Evolutionary conservation across 2,329 filamentous ascomycete genomes (phyloP).

Genomic region (Knufia petricola): DNA sequence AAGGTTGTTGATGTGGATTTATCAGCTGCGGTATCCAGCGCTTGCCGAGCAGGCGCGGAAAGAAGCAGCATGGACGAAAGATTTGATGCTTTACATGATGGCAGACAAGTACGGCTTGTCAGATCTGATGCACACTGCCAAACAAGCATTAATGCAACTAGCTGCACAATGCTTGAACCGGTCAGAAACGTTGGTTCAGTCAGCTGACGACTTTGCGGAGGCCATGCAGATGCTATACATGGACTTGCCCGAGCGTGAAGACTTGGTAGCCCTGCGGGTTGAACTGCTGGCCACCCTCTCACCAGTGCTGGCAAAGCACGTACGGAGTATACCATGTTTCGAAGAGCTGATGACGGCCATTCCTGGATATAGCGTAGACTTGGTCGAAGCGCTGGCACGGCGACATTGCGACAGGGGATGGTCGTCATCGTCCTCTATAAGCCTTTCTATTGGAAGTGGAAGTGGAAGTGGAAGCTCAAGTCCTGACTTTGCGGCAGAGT

Average conservation of each 20-base stretch:
- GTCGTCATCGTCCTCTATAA: slow-evolving; percentile 1
- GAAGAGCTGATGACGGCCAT: slow-evolving; percentile 3
- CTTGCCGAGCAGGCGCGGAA: neutral
- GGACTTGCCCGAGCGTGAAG: neutral
- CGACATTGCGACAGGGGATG: neutral
- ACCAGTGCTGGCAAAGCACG: slow-evolving; percentile 4
- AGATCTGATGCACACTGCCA: neutral
- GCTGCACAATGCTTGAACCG: neutral
- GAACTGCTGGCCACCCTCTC: neutral
- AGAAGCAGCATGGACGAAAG: neutral
- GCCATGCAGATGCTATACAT: slow-evolving; percentile 6
- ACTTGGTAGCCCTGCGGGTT: neutral
- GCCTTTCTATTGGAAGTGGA: neutral
- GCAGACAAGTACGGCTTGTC: slow-evolving; percentile 8
- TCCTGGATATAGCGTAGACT: slow-evolving; percentile 1
- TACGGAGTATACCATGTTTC: neutral
- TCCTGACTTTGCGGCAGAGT: neutral
- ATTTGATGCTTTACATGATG: slow-evolving; percentile 7
- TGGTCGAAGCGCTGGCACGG: neutral
- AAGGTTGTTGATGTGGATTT: slow-evolving; percentile 7
- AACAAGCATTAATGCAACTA: neutral
- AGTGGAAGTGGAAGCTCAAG: neutral
- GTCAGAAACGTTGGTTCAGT: neutral
- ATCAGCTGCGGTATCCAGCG: neutral
- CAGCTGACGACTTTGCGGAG: slow-evolving; percentile 5